phyloP scores from a whole-genome alignment of 2,329 filamentous ascomycete genomes.

The Mycosphaerella arachidis region DNA sequence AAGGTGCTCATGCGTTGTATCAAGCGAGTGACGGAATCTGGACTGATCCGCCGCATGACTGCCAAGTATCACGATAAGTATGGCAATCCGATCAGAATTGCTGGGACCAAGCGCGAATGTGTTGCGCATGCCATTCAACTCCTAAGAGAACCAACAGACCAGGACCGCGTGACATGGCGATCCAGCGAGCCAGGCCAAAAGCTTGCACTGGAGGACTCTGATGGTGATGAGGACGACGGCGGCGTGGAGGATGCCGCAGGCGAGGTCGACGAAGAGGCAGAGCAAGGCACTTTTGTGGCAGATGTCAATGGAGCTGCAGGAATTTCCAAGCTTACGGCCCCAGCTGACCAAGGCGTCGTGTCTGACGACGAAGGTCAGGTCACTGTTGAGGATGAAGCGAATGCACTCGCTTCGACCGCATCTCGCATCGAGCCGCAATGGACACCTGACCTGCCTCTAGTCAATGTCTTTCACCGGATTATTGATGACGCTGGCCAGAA shows the following conservation, averaged over 20 bases:
- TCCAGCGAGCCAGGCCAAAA: conserved; percentile 6
- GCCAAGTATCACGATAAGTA: conserved; percentile 14
- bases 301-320: not conserved
- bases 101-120: conserved; percentile 4
- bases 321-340: not conserved
- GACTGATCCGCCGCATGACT: conserved; percentile 33
- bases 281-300: not conserved
- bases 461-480: conserved; percentile 51
- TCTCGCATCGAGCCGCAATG: conserved; percentile 37
- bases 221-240: conserved; percentile 1
- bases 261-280: not conserved
- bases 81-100: conserved; percentile 12
- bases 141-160: conserved; percentile 35
- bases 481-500: conserved; percentile 43
- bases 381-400: not conserved
- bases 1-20: conserved; percentile 38
- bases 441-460: conserved; percentile 49
- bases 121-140: conserved; percentile 33
- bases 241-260: not conserved
- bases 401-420: not conserved
- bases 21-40: conserved; percentile 37
- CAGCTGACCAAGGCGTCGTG: not conserved
- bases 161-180: conserved; percentile 26
- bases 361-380: not conserved
- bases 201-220: not conserved